Evolutionary conservation across 345 rosid genomes (phyloP), one percentile per base, ranked within the genome.

Genomic region (Gynandropsis gynandra): DNA sequence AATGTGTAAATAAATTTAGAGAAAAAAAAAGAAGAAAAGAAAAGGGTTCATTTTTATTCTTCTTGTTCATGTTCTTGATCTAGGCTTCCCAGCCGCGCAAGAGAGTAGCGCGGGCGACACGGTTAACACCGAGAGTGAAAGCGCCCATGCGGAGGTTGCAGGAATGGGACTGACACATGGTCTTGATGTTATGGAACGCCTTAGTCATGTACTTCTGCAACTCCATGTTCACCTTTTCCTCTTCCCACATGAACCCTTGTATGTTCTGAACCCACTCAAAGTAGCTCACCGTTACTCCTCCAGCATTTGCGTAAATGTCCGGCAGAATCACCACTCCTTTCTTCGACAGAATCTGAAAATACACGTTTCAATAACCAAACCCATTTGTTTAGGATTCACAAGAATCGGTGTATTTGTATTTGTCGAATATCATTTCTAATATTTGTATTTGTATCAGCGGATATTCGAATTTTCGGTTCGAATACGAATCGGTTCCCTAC

Each of bases 241-340:
- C 99, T 31, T 87, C 94, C 98, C 98, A 92, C 98, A 87, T 87
- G 68, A 92, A 87, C 40, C 98, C 98, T 79, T 93, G 97, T 46
- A 93, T 93, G 72, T 88, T 93, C 97, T 88, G 89, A 57, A 93
- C 97, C 99, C 95, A 93, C 74, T 92, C 97, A n/a, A 92, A 92
- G 62, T 92, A 92, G 79, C 99, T 92, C 47, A 92, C 99, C 0
- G 99, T 92, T 58, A 88, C 99, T 15, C 97, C 97, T 68, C 97
- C 99, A 33, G 99, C 73, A 69, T 88, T 92, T 53, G 99, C 97
- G 68, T 92, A 92, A 37, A 92, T 88, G 50, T 92, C 99, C 11
- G 99, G 99, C n/a, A 92, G 90, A 62, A 92, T 81, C 16, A 75
- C 16, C 9, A 92, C 94, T 61, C 97, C 97, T 71, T 86, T 88